Evolutionary conservation across 139 green algal genomes (phyloP).

Genomic region (Volvox reticuliferus): DNA sequence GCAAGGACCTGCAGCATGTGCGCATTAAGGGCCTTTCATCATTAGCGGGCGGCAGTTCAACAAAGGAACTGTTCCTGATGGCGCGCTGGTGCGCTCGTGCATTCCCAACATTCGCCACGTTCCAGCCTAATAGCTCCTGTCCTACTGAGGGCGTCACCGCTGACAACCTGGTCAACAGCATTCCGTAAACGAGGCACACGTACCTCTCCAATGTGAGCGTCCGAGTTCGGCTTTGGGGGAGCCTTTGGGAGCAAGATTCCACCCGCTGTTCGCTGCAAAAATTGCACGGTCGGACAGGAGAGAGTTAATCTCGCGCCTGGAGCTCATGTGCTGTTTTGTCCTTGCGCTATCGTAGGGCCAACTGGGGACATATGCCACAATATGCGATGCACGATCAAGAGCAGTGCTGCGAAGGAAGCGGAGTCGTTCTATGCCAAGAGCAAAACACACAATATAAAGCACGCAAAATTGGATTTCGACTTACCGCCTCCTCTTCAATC

Average conservation of each 20-base stretch:
- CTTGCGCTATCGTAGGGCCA: too few species aligned
- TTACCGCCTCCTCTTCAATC: conserved; percentile 68
- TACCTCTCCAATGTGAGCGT: conserved; percentile 74
- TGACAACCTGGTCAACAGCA: too few species aligned
- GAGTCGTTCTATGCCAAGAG: not conserved
- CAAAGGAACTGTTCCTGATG: too few species aligned
- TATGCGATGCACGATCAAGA: not conserved
- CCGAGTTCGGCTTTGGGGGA: conserved; percentile 69
- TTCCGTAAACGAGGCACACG: not conserved
- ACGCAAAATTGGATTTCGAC: not conserved
- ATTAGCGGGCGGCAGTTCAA: too few species aligned
- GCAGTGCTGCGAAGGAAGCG: not conserved
- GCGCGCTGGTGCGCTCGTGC: too few species aligned
- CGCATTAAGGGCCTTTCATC: not conserved
- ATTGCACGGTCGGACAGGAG: not conserved
- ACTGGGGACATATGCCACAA: not conserved
- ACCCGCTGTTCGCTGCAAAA: conserved; percentile 61
- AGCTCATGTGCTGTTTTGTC: too few species aligned
- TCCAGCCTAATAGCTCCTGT: too few species aligned
- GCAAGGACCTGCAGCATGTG: conserved; percentile 59
- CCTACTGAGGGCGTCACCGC: too few species aligned
- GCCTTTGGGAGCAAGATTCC: conserved; percentile 73
- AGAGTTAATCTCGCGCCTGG: too few species aligned
- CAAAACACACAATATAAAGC: not conserved
- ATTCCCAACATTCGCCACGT: too few species aligned